phyloP scores from a whole-genome alignment of 2,329 filamentous ascomycete species.

The Fusarium hostae region DNA sequence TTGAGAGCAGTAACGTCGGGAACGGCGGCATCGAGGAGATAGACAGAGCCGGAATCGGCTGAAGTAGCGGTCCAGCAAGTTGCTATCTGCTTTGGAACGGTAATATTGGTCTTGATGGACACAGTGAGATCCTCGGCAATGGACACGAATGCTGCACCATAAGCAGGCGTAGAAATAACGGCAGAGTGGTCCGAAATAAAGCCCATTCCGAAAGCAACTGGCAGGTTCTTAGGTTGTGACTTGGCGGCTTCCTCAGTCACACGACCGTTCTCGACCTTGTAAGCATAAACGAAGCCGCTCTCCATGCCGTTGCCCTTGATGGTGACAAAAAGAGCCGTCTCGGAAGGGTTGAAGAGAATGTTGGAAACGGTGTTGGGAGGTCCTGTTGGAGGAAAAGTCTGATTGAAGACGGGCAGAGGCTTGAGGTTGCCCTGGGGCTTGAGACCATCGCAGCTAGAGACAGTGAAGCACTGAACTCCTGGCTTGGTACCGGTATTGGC shows the following conservation, averaged over 20 bases:
- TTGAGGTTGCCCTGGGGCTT: background rate
- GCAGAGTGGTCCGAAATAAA: background rate
- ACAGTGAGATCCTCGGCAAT: background rate
- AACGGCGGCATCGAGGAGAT: slow-evolving; percentile 1
- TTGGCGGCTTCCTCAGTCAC: background rate
- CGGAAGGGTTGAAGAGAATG: slow-evolving; percentile 12
- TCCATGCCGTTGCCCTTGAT: slow-evolving; percentile 1
- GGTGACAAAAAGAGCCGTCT: slow-evolving; percentile 3
- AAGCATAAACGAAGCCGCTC: slow-evolving; percentile 1
- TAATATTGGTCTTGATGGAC: background rate
- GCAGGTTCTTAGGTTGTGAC: background rate
- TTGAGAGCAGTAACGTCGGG: background rate
- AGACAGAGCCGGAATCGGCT: background rate
- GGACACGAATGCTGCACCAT: slow-evolving; percentile 12
- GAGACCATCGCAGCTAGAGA: background rate
- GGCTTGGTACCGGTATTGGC: slow-evolving; percentile 13
- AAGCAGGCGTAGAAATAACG: slow-evolving; percentile 1
- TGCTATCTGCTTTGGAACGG: background rate
- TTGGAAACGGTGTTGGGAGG: slow-evolving; percentile 1
- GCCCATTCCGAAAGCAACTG: slow-evolving; percentile 4
- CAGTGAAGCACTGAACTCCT: slow-evolving; percentile 8
- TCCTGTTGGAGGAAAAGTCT: background rate
- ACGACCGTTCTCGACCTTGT: background rate
- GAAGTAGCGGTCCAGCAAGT: slow-evolving; percentile 7
- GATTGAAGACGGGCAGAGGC: background rate